Evolutionary conservation across 495 filamentous ascomycete species (phyloP), one percentile per base, ranked within the genome.

Genomic region (Amorphotheca resinae): DNA sequence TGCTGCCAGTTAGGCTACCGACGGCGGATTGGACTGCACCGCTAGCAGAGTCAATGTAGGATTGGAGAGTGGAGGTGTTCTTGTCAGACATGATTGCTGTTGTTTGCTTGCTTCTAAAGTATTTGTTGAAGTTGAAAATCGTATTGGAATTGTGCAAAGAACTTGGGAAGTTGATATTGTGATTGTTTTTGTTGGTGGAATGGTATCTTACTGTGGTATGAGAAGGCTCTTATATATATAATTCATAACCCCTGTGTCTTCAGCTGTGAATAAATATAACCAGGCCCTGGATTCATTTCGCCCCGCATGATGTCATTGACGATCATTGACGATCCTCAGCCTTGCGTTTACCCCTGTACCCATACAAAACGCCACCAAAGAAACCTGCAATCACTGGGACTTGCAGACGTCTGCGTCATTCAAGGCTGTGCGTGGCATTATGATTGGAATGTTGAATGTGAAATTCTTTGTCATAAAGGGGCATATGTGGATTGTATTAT

Each of bases 41-140:
- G 33, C 73, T 70, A 53, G 82, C 82, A n/a, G 69, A 71, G 72
- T 93, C 86, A 46, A 87, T 59, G 68, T 81, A 81, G 39, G 84
- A 82, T 70, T 87, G 72, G 57, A 84, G 66, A 48, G 84, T 89
- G 42, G 85, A 93, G 35, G 80, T 73, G 59, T 79, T 73, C 52
- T 73, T 68, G 65, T 73, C 68, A 60, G 80, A 76, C 80, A 84
- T 84, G 44, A 42, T 50, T 47, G 41, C 33, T 8, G 9, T 35
- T 31, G 22, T 17, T 45, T 38, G 33, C 31, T 40, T 35, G 23
- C 26, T 46, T 45, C 20, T 20, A 30, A 15, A 16, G 28, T 28
- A 20, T 42, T 20, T 45, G 20, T 14, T 30, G 25, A 20, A 38
- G 37, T n/a, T 39, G n/a, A n/a, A n/a, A n/a, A n/a, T n/a, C n/a